A percentile compares a stretch with the other conserved stretches of the same genome.
Evolutionary conservation across 345 rosid species (phyloP).

Genomic region (Brassica carinata): DNA sequence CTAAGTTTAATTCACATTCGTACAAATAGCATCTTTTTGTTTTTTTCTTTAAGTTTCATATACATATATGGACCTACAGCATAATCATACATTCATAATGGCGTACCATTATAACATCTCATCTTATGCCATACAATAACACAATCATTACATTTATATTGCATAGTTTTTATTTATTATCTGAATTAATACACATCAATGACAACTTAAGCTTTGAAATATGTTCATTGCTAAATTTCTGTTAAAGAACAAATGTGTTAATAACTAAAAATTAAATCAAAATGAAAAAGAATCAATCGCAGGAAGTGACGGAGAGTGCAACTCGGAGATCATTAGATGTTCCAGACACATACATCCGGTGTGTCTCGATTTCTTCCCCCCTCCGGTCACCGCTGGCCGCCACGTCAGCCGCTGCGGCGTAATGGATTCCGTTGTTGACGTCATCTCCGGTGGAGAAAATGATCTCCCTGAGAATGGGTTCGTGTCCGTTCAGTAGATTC

Average conservation of each 20-base stretch:
- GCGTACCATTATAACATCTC: not conserved
- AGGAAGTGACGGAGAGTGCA: constrained; percentile 84
- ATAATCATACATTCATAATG: not conserved
- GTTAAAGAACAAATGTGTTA: constrained; percentile 13
- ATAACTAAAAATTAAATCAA: not conserved
- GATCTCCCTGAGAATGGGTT: constrained; percentile 80
- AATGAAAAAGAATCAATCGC: constrained; percentile 52
- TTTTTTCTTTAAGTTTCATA: not conserved
- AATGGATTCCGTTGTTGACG: constrained; percentile 48
- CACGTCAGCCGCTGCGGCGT: not conserved
- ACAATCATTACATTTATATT: no score
- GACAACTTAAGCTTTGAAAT: not conserved
- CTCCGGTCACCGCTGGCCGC: not conserved
- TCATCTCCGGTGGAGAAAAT: constrained; percentile 65
- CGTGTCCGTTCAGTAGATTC: constrained; percentile 92
- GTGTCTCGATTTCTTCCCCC: constrained; percentile 44
- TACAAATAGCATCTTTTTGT: not conserved
- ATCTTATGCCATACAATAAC: not conserved
- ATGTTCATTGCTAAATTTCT: constrained; percentile 12
- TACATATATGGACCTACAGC: not conserved
- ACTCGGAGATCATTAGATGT: constrained; percentile 95
- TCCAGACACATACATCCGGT: constrained; percentile 84
- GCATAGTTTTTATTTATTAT: not conserved
- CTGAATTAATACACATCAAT: constrained; percentile 5
- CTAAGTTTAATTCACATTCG: not conserved